phyloP scores from a whole-genome alignment of 345 rosid species.

The Murraya koenigii region DNA sequence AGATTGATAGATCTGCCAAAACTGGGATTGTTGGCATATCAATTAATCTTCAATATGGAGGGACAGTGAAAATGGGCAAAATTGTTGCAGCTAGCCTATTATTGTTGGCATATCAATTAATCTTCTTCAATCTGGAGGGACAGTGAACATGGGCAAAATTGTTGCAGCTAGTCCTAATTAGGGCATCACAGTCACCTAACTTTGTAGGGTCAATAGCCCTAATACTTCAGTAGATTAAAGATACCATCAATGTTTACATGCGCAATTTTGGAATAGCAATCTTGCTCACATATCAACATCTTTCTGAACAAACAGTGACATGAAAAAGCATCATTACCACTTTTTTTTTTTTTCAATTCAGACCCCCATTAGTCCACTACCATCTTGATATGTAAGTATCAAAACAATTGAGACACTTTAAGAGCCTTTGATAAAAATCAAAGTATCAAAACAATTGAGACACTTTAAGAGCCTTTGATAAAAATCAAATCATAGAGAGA shows the following conservation, averaged over 20 bases:
- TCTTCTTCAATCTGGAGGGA: slow-evolving; percentile 1
- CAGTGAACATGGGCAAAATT: neutral
- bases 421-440: neutral
- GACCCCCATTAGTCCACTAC: neutral
- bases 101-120: neutral
- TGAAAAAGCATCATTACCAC: neutral
- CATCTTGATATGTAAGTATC: neutral
- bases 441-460: no score
- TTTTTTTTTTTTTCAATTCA: no score
- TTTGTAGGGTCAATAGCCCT: slow-evolving; percentile 12
- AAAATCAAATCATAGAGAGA: slow-evolving; percentile 11
- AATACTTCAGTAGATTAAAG: neutral
- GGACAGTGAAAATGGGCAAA: neutral
- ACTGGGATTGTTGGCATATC: slow-evolving; percentile 1
- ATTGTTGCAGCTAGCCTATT: neutral
- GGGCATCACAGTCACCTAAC: neutral
- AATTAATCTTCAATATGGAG: neutral
- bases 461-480: neutral
- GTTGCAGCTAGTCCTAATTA: neutral
- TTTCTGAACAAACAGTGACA: neutral
- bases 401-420: neutral
- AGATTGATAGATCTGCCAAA: slow-evolving; percentile 23
- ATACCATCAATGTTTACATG: neutral
- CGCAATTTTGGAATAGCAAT: neutral
- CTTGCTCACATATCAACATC: neutral